phyloP scores from a whole-genome alignment of 306 rosid genomes.

The Arachis stenosperma region DNA sequence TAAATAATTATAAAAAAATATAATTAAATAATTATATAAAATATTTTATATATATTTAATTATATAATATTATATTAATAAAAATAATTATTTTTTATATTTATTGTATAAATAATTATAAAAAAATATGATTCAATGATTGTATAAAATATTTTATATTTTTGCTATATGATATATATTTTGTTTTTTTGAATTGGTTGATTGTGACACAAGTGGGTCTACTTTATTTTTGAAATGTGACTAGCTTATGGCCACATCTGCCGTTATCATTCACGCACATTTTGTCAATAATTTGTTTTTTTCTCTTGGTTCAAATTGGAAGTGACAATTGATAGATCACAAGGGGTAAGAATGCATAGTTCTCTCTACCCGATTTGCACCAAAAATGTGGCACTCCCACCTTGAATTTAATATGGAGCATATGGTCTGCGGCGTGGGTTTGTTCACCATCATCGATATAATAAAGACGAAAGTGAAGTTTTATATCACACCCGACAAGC shows the following conservation, averaged over 20 bases:
- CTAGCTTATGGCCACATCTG: conserved; percentile 8
- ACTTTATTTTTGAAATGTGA: neutral
- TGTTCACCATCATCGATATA: neutral
- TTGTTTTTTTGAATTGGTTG: neutral
- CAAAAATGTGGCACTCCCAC: neutral
- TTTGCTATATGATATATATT: neutral
- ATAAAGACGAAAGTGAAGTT: neutral
- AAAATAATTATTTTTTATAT: too few species aligned
- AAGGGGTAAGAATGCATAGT: neutral
- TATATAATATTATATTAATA: too few species aligned
- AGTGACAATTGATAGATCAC: neutral
- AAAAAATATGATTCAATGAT: too few species aligned
- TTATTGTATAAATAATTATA: too few species aligned
- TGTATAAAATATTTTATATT: too few species aligned
- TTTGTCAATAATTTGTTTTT: neutral
- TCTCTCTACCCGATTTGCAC: neutral
- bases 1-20: too few species aligned
- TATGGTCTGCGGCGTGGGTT: neutral
- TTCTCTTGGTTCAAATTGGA: neutral
- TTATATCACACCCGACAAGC: neutral
- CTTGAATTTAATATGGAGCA: neutral
- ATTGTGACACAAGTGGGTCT: conserved; percentile 4
- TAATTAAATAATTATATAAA: too few species aligned
- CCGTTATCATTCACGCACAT: neutral
- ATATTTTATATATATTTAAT: too few species aligned